Evolutionary conservation across 2,329 filamentous ascomycete species (phyloP), one percentile per base, ranked within the genome.

Genomic region (Aspergillus persii): DNA sequence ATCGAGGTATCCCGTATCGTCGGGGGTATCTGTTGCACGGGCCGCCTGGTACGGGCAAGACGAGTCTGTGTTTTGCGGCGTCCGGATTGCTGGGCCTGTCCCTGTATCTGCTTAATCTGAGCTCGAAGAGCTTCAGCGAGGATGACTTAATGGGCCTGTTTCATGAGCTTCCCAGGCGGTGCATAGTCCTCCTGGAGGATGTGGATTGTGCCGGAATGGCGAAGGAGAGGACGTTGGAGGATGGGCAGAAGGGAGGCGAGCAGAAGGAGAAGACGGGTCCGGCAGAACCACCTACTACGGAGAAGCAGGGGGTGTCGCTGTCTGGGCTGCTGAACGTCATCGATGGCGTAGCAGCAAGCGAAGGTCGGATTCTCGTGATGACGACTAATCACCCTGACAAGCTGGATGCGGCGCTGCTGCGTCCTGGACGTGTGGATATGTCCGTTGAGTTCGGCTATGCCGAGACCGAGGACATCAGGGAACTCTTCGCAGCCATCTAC

Each of bases 11-110:
- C 31, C 92, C 92, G 0, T 96, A 96, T 71, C 85, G 92, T 12
- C 83, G 92, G 4, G 92, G 92, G 0, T 96, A 95, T 68, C 83
- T 96, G 0, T 85, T 96, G 15, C 81, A 93, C 63, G 92, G 92
- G 0, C 90, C 91, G 0, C 90, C 90, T 0, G 90, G 91, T 0
- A 93, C 90, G 0, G 90, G 91, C 12, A 95, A 94, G 74, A 89
- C 86, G 49, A 89, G 86, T 50, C 80, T 92, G 1, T 88, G 85
- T 63, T 82, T 91, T 47, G 89, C 89, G 0, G 80, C 90, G 53
- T 88, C 89, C 0, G 89, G 89, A 4, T 83, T 85, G 68, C 88
- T 91, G 70, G 84, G 85, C 59, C 82, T 92, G 76, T 82, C 84
- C 52, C 88, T 92, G 62, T 91, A 91, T 73, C 88, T 91, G 57